phyloP scores from a whole-genome alignment of 139 green algal genomes.

The Edaphochlamys debaryana region DNA sequence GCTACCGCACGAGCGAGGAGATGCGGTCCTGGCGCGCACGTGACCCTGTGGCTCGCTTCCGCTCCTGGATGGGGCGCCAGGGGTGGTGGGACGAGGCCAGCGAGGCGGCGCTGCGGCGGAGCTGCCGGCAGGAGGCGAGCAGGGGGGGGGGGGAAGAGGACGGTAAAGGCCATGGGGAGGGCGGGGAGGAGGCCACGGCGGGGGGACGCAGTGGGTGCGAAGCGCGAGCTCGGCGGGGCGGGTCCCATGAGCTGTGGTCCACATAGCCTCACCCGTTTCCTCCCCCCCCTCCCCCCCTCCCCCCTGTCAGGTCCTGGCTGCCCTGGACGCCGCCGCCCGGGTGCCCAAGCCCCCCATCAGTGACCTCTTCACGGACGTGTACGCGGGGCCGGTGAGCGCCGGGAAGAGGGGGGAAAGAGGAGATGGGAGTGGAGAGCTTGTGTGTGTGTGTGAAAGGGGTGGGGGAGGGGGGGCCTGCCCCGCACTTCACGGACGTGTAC shows the following conservation, averaged over 20 bases:
- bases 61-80: constrained; percentile 64
- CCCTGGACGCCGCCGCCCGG: constrained; percentile 68
- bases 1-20: constrained; percentile 84
- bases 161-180: not conserved
- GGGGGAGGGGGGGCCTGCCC: too few species aligned
- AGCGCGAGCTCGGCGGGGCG: too few species aligned
- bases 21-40: constrained; percentile 81
- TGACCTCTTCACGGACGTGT: constrained; percentile 86
- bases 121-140: constrained; percentile 58
- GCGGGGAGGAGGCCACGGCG: not conserved
- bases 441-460: too few species aligned
- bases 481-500: too few species aligned
- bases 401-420: too few species aligned
- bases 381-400: too few species aligned
- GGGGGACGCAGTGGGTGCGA: not conserved
- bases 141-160: not conserved
- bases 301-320: constrained; percentile 71
- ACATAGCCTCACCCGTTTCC: too few species aligned
- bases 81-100: constrained; percentile 79
- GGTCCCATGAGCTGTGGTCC: too few species aligned
- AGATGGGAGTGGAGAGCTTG: too few species aligned
- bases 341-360: constrained; percentile 73
- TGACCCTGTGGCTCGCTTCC: constrained; percentile 87
- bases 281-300: not conserved
- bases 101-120: constrained; percentile 61